Evolutionary conservation across 805 yeast species (phyloP), one percentile per base, ranked within the genome.

Genomic region (Zygosaccharomyces bisporus): DNA sequence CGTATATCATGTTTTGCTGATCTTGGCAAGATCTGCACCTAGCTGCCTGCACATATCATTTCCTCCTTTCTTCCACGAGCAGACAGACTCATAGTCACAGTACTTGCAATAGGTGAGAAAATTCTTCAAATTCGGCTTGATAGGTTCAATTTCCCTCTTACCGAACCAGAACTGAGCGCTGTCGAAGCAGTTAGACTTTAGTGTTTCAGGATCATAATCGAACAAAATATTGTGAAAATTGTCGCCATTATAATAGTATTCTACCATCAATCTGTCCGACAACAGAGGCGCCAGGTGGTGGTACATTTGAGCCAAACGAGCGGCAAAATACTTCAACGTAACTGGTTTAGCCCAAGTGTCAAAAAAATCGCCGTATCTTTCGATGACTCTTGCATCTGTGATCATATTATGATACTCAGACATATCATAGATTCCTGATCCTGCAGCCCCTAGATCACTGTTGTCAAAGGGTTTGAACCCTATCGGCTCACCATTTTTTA

Each of bases 111-210:
- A 71, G 3, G 63, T 51, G 17, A 58, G 43, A 50, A 64, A 50
- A 60, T 75, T 70, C 25, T 50, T 45, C 10, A 51, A 42, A 1
- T 68, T 69, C 12, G 60, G 65, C 6, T 57, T 54, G 3, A 76
- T 69, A 5, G 72, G 73, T 23, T 53, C 55, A 1, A 86, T 85
- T 3, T 57, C 59, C 36, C 84, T 63, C 24, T 61, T 53, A 0
- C 89, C 89, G 52, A 69, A 67, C 89, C 89, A 83, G 50, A 80
- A 75, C 18, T 56, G 55, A 41, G 75, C 51, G 2, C 79, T 68
- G 8, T 58, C 51, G 0, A 49, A 35, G 2, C 75, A 57, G 6
- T 66, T 58, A 2, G 50, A 27, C 1, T 63, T 48, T 2, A 77
- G 54, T 9, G 49, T 54, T 0, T 50, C 39, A 4, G 57, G 53